These are phyloP conservation scores for Mortierella hygrophila DNA, from an alignment of 192 early-diverging fungal species.

Conservation along the genomic window DNA sequence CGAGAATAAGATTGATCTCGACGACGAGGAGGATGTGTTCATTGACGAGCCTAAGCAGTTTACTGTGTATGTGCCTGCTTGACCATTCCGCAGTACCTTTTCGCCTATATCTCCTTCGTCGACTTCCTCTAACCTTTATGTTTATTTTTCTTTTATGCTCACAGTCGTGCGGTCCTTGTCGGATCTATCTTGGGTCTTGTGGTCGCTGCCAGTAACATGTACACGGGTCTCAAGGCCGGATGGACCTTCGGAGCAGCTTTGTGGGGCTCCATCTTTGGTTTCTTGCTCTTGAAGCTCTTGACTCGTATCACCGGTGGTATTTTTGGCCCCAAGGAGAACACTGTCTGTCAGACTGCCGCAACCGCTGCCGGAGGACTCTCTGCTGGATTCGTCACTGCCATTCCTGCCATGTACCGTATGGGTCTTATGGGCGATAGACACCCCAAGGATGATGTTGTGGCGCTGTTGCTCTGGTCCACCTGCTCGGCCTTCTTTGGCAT, in stretches of 20 bases:
- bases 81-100: no score
- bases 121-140: no score
- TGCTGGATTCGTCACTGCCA: slow-evolving; percentile 70
- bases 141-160: not conserved
- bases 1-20: not conserved
- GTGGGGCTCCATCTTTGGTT: slow-evolving; percentile 69
- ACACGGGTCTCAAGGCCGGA: slow-evolving; percentile 74
- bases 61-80: slow-evolving; percentile 25
- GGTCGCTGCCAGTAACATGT: slow-evolving; percentile 77
- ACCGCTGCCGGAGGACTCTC: slow-evolving; percentile 76
- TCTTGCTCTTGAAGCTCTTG: slow-evolving; percentile 71
- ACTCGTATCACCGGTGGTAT: slow-evolving; percentile 64
- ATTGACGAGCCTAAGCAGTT: slow-evolving; percentile 38
- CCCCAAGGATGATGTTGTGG: slow-evolving; percentile 61
- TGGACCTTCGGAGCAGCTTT: slow-evolving; percentile 70
- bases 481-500: slow-evolving; percentile 76
- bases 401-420: slow-evolving; percentile 78
- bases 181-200: slow-evolving; percentile 73
- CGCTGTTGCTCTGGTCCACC: slow-evolving; percentile 68
- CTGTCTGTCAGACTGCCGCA: slow-evolving; percentile 76
- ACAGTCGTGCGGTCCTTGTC: slow-evolving; percentile 67
- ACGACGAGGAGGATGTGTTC: slow-evolving; percentile 20
- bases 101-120: no score
- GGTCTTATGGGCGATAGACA: slow-evolving; percentile 60
- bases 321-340: slow-evolving; percentile 80